Conservation (phyloP, 1,284 basidiomycete genomes). For the Cystobasidium pallidum region DNA sequence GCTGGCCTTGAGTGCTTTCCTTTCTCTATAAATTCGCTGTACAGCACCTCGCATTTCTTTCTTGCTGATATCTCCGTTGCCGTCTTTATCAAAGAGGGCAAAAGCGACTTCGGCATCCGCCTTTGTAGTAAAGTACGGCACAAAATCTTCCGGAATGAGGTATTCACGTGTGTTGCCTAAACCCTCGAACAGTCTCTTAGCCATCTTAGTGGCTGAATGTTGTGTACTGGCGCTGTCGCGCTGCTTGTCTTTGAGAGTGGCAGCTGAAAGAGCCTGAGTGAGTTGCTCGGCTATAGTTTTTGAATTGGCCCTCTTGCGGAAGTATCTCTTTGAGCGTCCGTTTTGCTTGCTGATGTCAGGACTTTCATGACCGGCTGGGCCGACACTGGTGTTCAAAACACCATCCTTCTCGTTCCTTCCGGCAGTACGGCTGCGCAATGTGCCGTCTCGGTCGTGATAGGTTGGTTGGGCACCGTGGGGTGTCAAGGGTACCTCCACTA, state of each 20-base stretch:
- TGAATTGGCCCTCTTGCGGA: conserved; percentile 32
- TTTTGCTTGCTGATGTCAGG: conserved; percentile 29
- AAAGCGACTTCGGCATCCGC: conserved; percentile 76
- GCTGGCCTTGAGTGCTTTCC: conserved; percentile 71
- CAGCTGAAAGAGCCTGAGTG: conserved; percentile 50
- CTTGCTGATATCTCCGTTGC: conserved; percentile 78
- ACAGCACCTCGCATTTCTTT: conserved; percentile 83
- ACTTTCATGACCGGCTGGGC: conserved; percentile 5
- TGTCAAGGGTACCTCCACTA: conserved; percentile 41
- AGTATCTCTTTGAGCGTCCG: conserved; percentile 27
- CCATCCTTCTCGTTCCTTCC: conserved; percentile 23
- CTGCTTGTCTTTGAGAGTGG: conserved; percentile 53
- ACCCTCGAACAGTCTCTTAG: conserved; percentile 71
- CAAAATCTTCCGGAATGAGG: conserved; percentile 39
- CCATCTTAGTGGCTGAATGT: conserved; percentile 71
- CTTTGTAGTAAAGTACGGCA: conserved; percentile 73
- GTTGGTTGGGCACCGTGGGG: conserved; percentile 13
- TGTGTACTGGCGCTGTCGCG: conserved; percentile 57
- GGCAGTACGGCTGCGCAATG: conserved; percentile 17
- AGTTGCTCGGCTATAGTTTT: conserved; percentile 45
- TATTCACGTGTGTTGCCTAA: conserved; percentile 62
- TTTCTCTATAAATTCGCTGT: conserved; percentile 76
- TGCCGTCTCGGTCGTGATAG: conserved; percentile 18
- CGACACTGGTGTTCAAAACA: not conserved
- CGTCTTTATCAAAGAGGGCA: conserved; percentile 76